These are phyloP conservation scores for Chlorella vulgaris DNA, from an alignment of 139 green algal genomes.

Conservation along the genomic window DNA sequence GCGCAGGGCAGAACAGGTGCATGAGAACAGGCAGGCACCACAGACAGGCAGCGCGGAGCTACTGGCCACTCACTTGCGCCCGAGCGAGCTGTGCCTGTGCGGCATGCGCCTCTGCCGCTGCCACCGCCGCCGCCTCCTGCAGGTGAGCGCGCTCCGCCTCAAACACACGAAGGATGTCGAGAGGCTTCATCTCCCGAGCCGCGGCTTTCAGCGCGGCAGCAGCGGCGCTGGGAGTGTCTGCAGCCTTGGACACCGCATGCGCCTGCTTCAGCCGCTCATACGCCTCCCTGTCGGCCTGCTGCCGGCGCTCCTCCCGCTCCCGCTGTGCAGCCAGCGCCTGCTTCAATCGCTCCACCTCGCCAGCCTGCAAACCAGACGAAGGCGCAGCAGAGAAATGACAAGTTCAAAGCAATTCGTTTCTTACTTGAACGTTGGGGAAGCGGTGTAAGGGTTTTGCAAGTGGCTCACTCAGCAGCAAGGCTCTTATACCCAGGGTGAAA, in stretches of 20 bases:
- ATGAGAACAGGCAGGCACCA: too few relatives aligned
- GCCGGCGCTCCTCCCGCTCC: constrained; percentile 16
- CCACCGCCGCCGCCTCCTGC: not conserved
- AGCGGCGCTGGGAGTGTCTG: constrained; percentile 7
- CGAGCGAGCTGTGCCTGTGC: not conserved
- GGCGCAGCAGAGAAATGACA: too few relatives aligned
- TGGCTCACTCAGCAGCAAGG: not conserved
- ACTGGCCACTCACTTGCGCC: constrained; percentile 12
- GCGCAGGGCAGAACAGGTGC: too few relatives aligned
- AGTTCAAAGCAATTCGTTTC: too few relatives aligned
- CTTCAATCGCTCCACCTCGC: constrained; percentile 7
- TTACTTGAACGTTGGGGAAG: too few relatives aligned
- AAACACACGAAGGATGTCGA: constrained; percentile 25
- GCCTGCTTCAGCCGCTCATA: constrained; percentile 19
- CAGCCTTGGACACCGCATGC: constrained; percentile 4
- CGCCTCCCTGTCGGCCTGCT: not conserved
- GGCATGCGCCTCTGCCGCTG: not conserved
- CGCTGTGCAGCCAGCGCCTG: not conserved
- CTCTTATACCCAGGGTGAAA: not conserved
- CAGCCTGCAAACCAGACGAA: not conserved
- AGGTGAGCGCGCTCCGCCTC: constrained; percentile 23
- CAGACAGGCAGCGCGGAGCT: too few relatives aligned
- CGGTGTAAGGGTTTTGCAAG: too few relatives aligned
- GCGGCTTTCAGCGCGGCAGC: not conserved
- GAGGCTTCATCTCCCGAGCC: not conserved